These are phyloP conservation scores for Backusella psychrophila DNA, from an alignment of 192 early-diverging fungal genomes.

Conservation along the genomic window DNA sequence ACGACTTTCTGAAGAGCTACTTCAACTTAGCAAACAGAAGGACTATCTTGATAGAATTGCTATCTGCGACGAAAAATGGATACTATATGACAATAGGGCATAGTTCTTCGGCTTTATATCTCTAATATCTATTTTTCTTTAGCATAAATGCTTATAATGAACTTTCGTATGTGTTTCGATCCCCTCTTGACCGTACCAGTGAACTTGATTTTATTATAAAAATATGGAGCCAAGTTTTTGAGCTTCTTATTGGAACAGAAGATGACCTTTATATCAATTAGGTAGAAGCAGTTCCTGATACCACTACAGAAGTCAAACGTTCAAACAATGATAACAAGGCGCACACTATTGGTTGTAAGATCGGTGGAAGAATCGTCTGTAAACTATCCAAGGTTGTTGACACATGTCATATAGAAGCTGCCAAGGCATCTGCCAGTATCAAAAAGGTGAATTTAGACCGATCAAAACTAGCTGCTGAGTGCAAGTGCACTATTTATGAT, in stretches of 20 bases:
- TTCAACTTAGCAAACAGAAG: too few relatives aligned
- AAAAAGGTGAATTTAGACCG: neutral
- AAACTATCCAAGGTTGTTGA: neutral
- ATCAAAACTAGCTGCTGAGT: neutral
- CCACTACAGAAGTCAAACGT: neutral
- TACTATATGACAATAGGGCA: too few relatives aligned
- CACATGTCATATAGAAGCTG: neutral
- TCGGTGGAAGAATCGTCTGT: neutral
- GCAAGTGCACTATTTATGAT: neutral
- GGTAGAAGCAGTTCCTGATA: neutral
- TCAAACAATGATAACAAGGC: neutral
- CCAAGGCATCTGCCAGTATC: neutral
- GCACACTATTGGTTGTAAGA: neutral
- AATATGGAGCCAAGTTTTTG: neutral
- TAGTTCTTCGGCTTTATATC: too few relatives aligned
- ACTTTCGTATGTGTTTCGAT: neutral
- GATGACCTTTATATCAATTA: neutral
- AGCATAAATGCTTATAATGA: neutral
- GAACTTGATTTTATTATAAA: neutral
- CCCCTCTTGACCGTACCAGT: neutral
- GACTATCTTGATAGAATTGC: too few relatives aligned
- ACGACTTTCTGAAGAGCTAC: too few relatives aligned
- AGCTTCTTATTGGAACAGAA: neutral
- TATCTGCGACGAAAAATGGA: too few relatives aligned
- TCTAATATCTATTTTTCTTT: too few relatives aligned